phyloP scores from a whole-genome alignment of 148 eudicot species.

The Vaccinium corymbosum region DNA sequence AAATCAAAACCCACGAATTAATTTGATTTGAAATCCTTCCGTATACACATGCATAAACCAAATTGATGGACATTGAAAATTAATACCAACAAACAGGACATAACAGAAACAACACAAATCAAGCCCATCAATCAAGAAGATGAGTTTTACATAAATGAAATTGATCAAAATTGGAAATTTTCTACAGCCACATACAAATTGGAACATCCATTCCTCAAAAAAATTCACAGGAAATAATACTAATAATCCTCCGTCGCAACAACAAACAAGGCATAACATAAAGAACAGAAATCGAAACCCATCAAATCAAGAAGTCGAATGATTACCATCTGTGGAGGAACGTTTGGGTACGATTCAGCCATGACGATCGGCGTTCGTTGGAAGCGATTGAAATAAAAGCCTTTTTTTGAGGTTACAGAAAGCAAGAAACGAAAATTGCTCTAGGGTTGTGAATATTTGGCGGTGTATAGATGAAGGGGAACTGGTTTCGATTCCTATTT shows the following conservation, averaged over 20 bases:
- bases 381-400: neutral
- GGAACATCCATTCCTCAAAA: neutral
- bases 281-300: neutral
- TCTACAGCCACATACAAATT: neutral
- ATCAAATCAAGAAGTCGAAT: neutral
- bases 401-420: neutral
- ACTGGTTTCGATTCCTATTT: neutral
- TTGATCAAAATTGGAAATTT: neutral
- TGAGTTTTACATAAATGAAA: neutral
- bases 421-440: neutral
- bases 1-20: too few relatives aligned
- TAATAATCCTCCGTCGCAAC: neutral
- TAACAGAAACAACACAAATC: too few relatives aligned
- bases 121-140: too few relatives aligned
- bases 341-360: neutral
- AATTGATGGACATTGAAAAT: too few relatives aligned
- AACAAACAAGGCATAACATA: neutral
- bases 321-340: conserved; percentile 1
- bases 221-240: neutral
- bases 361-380: neutral
- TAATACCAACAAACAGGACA: too few relatives aligned
- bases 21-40: too few relatives aligned
- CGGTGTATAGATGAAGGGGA: neutral
- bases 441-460: too few relatives aligned
- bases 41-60: too few relatives aligned